These are phyloP conservation scores for Cystobasidium pallidum DNA, from an alignment of 1,284 basidiomycete genomes.

Conservation along the genomic window DNA sequence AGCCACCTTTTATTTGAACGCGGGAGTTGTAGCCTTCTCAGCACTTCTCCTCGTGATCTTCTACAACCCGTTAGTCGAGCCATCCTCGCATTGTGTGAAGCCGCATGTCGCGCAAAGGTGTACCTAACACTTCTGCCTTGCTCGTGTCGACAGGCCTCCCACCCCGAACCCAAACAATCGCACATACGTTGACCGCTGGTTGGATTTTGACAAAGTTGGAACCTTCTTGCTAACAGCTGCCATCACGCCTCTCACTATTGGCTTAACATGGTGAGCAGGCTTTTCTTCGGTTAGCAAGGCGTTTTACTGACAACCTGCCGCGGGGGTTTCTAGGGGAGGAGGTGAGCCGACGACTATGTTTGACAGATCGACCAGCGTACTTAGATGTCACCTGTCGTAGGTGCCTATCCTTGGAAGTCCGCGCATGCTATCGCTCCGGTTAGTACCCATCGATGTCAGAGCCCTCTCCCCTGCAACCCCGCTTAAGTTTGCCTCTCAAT, in stretches of 20 bases:
- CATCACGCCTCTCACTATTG: constrained; percentile 11
- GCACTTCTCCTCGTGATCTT: background rate
- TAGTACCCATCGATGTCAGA: background rate
- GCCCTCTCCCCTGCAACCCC: background rate
- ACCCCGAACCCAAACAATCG: constrained; percentile 10
- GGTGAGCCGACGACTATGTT: background rate
- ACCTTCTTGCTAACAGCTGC: constrained; percentile 7
- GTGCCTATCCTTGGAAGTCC: constrained; percentile 12
- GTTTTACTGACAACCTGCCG: background rate
- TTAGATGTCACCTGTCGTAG: background rate
- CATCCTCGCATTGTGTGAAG: no score
- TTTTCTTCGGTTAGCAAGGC: background rate
- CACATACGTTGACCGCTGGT: constrained; percentile 4
- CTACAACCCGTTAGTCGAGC: constrained; percentile 9
- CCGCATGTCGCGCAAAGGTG: no score
- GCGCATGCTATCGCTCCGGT: constrained; percentile 17
- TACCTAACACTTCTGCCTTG: no score
- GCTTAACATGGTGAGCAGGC: constrained; percentile 4
- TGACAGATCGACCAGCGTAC: background rate
- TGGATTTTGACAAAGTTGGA: constrained; percentile 16
- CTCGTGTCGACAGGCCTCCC: background rate
- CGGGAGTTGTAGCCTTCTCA: background rate
- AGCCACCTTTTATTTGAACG: constrained; percentile 13
- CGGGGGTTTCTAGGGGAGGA: background rate
- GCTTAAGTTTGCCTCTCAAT: background rate